Evolutionary conservation across 129 eudicot species (phyloP), one percentile per base, ranked within the genome.

Genomic region (Chrysanthemum makinoi): DNA sequence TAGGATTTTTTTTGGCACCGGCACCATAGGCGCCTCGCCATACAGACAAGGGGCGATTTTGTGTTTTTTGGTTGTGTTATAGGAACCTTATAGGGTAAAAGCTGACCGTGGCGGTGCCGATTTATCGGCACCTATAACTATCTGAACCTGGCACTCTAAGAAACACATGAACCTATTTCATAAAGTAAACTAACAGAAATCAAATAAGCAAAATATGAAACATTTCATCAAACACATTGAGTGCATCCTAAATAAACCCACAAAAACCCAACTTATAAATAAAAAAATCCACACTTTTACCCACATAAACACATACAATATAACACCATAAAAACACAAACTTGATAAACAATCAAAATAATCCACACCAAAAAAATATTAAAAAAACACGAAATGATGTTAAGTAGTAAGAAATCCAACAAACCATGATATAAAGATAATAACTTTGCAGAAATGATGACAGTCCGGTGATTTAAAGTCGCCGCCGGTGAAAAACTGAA

Each of bases 171-270:
- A 19, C 58, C 26, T 26, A 5, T 19, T 69, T 49, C 51, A n/a
- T n/a, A n/a, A n/a, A n/a, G 47, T 69, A 49, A 51, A 74, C 28
- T 20, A 69, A 58, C 47, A 26, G 39, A 33, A 69, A 35, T 10
- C 47, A 9, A 6, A 22, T 62, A 44, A 56, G 30, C 8, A 15
- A 43, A 70, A 24, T n/a, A n/a, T n/a, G n/a, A n/a, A n/a, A n/a
- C n/a, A 70, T 77, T 70, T 20, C 3, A 44, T 77, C 81, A 35
- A 77, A 70, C 81, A 77, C 44, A 15, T 77, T 60, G 81, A 12
- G 15, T 77, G 76, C 81, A 70, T 53, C 19, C 12, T 39, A 70
- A 62, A 43, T 39, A 17, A 15, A 17, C 10, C 66, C 52, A 63
- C 3, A 69, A 26, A 66, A 2, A 1, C 5, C 51, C 57, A 56